phyloP scores from a whole-genome alignment of 495 filamentous ascomycete genomes.

The Penicillium pancosmium region DNA sequence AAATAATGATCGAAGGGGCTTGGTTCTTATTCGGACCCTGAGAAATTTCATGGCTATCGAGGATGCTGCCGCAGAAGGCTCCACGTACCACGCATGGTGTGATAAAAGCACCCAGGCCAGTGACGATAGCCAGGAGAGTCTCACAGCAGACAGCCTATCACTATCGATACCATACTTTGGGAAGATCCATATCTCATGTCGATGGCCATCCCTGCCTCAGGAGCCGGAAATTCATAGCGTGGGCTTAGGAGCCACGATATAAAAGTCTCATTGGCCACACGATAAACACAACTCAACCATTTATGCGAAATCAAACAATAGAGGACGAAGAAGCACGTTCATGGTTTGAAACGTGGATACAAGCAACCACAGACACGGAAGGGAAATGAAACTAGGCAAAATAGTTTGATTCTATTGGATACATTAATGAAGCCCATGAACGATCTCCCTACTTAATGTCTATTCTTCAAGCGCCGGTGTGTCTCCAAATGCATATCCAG shows the following conservation, averaged over 20 bases:
- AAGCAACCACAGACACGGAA: not conserved
- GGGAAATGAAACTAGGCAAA: too few species aligned
- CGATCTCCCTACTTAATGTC: not conserved
- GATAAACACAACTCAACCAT: not conserved
- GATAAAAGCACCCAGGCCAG: not conserved
- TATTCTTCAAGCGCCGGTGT: slow-evolving; percentile 21
- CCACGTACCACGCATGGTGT: slow-evolving; percentile 1
- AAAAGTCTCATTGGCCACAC: not conserved
- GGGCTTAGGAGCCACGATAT: too few species aligned
- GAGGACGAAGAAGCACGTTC: not conserved
- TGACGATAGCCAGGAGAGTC: not conserved
- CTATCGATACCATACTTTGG: slow-evolving; percentile 43
- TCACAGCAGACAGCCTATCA: slow-evolving; percentile 10
- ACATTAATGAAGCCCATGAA: too few species aligned
- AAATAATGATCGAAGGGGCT: slow-evolving; percentile 29
- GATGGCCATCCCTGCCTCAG: not conserved
- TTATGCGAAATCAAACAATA: too few species aligned
- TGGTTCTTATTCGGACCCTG: not conserved
- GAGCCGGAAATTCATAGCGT: too few species aligned
- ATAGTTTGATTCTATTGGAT: too few species aligned
- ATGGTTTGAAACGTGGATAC: slow-evolving; percentile 11
- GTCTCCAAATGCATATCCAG: slow-evolving; percentile 28
- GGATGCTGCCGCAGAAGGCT: slow-evolving; percentile 19
- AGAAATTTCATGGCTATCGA: slow-evolving; percentile 14
- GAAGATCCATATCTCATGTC: slow-evolving; percentile 36